A percentile compares a stretch with the other conserved stretches of the same genome.
Conservation (phyloP, 2,329 filamentous ascomycete genomes). For the Scytalidium lignicola region DNA sequence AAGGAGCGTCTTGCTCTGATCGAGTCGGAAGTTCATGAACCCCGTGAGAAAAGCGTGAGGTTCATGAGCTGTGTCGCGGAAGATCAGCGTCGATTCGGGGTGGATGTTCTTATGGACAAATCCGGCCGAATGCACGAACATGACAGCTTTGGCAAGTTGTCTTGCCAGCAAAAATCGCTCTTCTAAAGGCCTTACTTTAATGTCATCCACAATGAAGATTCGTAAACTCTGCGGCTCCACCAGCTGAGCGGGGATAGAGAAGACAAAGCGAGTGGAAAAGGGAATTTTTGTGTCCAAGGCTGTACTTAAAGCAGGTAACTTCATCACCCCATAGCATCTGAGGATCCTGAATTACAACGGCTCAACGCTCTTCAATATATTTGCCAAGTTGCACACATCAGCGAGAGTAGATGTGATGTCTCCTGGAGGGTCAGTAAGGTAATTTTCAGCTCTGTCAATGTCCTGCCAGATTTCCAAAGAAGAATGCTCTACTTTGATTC, state of each 20-base stretch:
- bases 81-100: conserved; percentile 7
- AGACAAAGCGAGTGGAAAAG: background rate
- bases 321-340: background rate
- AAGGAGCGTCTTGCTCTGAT: conserved; percentile 6
- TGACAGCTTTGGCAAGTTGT: conserved; percentile 23
- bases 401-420: background rate
- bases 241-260: background rate
- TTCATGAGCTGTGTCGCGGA: background rate
- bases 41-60: conserved; percentile 6
- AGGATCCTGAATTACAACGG: background rate
- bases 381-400: background rate
- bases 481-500: too few species aligned
- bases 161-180: conserved; percentile 17
- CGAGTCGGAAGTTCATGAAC: conserved; percentile 10
- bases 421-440: too few species aligned
- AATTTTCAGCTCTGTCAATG: too few species aligned
- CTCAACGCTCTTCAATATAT: background rate
- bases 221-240: background rate
- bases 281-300: too few species aligned
- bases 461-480: too few species aligned
- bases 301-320: background rate
- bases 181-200: conserved; percentile 3
- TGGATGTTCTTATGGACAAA: conserved; percentile 30
- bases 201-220: background rate
- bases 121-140: conserved; percentile 20